phyloP scores from a whole-genome alignment of 345 rosid genomes.

The Brassica carinata region DNA sequence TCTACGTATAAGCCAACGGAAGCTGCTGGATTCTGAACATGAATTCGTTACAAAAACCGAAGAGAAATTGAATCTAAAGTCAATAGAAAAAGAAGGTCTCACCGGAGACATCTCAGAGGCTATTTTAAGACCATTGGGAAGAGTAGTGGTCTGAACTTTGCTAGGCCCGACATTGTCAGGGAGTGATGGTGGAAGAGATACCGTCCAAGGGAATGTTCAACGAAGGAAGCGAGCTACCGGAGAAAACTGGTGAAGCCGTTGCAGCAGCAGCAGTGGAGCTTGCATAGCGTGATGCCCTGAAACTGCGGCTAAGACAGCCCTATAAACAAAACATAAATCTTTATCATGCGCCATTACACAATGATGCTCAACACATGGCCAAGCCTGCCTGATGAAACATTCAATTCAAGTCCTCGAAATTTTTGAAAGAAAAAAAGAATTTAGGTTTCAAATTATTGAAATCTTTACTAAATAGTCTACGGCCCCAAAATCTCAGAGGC shows the following conservation, averaged over 20 bases:
- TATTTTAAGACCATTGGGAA: constrained; percentile 62
- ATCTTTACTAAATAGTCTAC: too few species aligned
- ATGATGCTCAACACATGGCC: not conserved
- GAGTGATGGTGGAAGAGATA: constrained; percentile 66
- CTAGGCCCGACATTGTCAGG: constrained; percentile 71
- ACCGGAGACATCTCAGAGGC: constrained; percentile 64
- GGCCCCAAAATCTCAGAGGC: too few species aligned
- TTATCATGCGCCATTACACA: not conserved
- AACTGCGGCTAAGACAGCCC: constrained; percentile 32
- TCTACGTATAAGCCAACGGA: constrained; percentile 79
- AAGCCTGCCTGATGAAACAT: too few species aligned
- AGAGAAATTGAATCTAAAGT: not conserved
- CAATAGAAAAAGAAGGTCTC: not conserved
- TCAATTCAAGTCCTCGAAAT: too few species aligned
- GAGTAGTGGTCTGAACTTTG: constrained; percentile 58
- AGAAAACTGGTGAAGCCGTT: constrained; percentile 26
- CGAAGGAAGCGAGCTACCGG: constrained; percentile 45
- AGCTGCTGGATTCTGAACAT: constrained; percentile 67
- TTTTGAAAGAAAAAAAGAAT: too few species aligned
- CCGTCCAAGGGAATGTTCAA: constrained; percentile 62
- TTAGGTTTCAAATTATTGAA: too few species aligned
- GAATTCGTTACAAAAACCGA: not conserved
- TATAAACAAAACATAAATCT: not conserved
- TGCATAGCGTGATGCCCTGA: constrained; percentile 43
- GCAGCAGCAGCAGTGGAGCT: constrained; percentile 58